These are phyloP conservation scores for Plasmodium knowlesi DNA, from an alignment of 169 alveolate species.

Conservation along the genomic window DNA sequence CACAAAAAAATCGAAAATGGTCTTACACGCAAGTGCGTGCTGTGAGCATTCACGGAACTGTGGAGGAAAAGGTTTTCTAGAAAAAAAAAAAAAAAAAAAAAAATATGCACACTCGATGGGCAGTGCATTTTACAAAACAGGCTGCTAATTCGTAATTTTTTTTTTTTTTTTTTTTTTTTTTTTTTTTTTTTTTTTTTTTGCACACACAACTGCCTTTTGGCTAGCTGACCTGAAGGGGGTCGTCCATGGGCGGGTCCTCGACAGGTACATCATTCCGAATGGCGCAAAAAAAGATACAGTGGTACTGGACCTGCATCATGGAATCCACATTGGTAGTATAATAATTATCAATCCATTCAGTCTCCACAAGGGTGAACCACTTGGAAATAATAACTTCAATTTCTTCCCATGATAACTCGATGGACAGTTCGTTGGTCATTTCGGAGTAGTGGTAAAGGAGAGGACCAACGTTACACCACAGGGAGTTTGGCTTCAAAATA, in stretches of 20 bases:
- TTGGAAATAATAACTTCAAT: constrained; percentile 79
- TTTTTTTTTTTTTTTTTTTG: too few species aligned
- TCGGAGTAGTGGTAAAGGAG: constrained; percentile 97
- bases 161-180: too few species aligned
- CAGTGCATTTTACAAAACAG: not conserved
- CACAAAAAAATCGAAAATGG: not conserved
- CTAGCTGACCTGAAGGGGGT: not conserved
- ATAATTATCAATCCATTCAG: constrained; percentile 89
- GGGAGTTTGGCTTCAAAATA: constrained; percentile 91
- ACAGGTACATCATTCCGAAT: constrained; percentile 83
- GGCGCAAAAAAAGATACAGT: constrained; percentile 91
- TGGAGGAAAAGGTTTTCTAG: not conserved
- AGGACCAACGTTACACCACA: constrained; percentile 99
- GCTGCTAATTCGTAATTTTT: not conserved
- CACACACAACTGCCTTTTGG: not conserved
- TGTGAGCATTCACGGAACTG: not conserved
- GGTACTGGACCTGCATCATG: constrained; percentile 93
- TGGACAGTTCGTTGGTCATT: constrained; percentile 88
- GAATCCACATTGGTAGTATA: constrained; percentile 90
- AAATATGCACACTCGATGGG: not conserved
- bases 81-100: not conserved
- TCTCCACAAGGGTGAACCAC: constrained; percentile 87
- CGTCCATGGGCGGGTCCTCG: not conserved
- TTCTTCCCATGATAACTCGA: constrained; percentile 97
- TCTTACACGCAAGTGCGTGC: not conserved